Conservation (phyloP, 164 flowering plant genomes). For the Cinnamomum micranthum region DNA sequence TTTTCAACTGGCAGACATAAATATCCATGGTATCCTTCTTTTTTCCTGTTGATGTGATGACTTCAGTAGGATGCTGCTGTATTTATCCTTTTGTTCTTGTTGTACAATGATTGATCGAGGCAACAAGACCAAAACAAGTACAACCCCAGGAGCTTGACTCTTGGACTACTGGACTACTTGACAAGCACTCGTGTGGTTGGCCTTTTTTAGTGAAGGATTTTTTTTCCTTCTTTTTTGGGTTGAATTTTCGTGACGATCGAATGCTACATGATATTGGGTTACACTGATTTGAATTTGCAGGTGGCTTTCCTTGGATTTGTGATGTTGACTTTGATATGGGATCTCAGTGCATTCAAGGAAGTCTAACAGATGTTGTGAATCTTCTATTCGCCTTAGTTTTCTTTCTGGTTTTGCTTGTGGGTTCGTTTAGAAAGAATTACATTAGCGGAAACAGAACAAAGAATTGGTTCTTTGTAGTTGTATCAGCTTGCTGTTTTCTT, state of each 20-base stretch:
- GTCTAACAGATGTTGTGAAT: slow-evolving; percentile 40
- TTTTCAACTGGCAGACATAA: too few relatives aligned
- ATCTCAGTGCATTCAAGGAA: slow-evolving; percentile 34
- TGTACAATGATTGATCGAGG: too few relatives aligned
- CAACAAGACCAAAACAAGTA: too few relatives aligned
- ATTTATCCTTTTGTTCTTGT: too few relatives aligned
- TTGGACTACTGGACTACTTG: too few relatives aligned
- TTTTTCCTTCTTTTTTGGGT: background rate
- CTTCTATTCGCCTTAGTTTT: slow-evolving; percentile 39
- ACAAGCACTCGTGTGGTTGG: too few relatives aligned
- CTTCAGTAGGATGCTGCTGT: too few relatives aligned
- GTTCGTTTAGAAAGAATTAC: slow-evolving; percentile 16
- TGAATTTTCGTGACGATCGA: too few relatives aligned
- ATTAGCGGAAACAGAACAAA: slow-evolving; percentile 15
- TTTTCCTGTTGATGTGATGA: too few relatives aligned
- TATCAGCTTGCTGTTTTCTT: slow-evolving; percentile 44
- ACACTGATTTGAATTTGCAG: slow-evolving; percentile 22
- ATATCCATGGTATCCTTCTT: too few relatives aligned
- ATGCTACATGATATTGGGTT: background rate
- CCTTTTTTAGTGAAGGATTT: background rate
- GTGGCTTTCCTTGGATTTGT: slow-evolving; percentile 35
- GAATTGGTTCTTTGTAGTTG: slow-evolving; percentile 26
- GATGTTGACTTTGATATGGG: slow-evolving; percentile 31
- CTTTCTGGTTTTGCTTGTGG: slow-evolving; percentile 27
- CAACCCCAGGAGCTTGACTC: too few relatives aligned